Evolutionary conservation across 1,284 basidiomycete species (phyloP).

Genomic region (Peniophora sp.): DNA sequence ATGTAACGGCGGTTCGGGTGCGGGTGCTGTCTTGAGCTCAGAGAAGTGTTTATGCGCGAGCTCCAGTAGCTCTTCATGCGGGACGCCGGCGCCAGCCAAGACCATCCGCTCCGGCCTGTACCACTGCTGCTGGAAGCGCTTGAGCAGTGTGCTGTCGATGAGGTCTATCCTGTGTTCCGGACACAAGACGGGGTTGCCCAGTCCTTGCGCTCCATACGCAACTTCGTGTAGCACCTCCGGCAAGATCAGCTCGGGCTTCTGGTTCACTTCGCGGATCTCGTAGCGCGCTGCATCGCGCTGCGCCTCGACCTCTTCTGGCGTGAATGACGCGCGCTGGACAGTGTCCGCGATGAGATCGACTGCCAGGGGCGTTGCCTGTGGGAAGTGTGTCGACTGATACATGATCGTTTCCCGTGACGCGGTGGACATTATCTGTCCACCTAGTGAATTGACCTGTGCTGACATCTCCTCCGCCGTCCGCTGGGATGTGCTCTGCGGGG

Average conservation of each 20-base stretch:
- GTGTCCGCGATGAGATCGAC: constrained; percentile 90
- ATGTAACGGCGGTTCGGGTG: constrained; percentile 20
- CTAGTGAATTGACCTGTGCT: constrained; percentile 74
- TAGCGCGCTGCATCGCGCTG: constrained; percentile 90
- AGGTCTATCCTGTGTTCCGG: constrained; percentile 75
- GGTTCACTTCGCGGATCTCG: constrained; percentile 83
- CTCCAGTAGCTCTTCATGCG: constrained; percentile 83
- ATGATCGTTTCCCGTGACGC: constrained; percentile 93
- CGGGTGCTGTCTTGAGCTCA: constrained; percentile 40
- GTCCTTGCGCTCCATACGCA: constrained; percentile 72
- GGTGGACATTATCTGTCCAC: constrained; percentile 89
- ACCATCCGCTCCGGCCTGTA: constrained; percentile 93
- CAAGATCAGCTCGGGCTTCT: constrained; percentile 93
- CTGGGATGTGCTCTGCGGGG: constrained; percentile 46
- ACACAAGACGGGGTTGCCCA: constrained; percentile 88
- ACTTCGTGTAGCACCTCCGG: constrained; percentile 88
- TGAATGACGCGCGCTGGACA: constrained; percentile 73
- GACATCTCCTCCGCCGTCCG: constrained; percentile 75
- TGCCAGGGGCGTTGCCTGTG: constrained; percentile 75
- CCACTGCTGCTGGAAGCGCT: constrained; percentile 73
- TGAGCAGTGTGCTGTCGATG: constrained; percentile 63
- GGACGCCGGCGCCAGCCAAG: constrained; percentile 89
- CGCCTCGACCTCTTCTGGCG: constrained; percentile 72
- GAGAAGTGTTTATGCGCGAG: constrained; percentile 83
- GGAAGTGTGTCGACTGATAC: constrained; percentile 97